phyloP scores from a whole-genome alignment of 805 yeast species.

The Lachancea nothofagi region DNA sequence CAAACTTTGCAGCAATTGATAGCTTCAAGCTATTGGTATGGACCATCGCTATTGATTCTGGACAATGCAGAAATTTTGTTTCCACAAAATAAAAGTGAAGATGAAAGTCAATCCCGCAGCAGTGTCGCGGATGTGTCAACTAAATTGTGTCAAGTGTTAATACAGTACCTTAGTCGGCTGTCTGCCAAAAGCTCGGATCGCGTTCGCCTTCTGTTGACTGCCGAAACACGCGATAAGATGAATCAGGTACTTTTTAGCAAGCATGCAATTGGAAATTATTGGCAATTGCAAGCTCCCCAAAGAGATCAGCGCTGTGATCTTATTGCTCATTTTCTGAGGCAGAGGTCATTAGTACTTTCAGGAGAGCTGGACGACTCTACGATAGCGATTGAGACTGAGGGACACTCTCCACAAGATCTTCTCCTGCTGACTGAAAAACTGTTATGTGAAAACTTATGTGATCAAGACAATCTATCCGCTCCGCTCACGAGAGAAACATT shows the following conservation, averaged over 20 bases:
- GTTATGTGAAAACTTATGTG: constrained; percentile 41
- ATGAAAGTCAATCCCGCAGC: constrained; percentile 43
- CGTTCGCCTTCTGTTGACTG: constrained; percentile 56
- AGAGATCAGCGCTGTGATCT: constrained; percentile 52
- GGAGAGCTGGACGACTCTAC: constrained; percentile 43
- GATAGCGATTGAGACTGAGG: constrained; percentile 71
- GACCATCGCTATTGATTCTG: constrained; percentile 67
- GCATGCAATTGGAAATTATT: constrained; percentile 62
- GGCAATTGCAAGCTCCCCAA: constrained; percentile 61
- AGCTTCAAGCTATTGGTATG: constrained; percentile 58
- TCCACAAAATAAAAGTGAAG: constrained; percentile 46
- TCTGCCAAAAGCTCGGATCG: constrained; percentile 31
- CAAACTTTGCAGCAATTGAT: constrained; percentile 40
- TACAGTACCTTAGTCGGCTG: constrained; percentile 41
- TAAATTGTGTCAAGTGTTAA: constrained; percentile 60
- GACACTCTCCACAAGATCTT: constrained; percentile 80
- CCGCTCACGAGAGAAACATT: constrained; percentile 49
- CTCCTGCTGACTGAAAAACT: constrained; percentile 66
- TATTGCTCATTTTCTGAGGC: constrained; percentile 39
- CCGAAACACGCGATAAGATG: constrained; percentile 58
- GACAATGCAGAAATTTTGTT: constrained; percentile 75
- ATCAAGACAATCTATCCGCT: constrained; percentile 41
- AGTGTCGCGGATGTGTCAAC: constrained; percentile 38
- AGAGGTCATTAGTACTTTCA: constrained; percentile 32
- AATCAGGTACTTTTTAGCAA: constrained; percentile 57